Evolutionary conservation across 1,139 yeast species (phyloP).

Genomic region (Zygosaccharomyces sapae): DNA sequence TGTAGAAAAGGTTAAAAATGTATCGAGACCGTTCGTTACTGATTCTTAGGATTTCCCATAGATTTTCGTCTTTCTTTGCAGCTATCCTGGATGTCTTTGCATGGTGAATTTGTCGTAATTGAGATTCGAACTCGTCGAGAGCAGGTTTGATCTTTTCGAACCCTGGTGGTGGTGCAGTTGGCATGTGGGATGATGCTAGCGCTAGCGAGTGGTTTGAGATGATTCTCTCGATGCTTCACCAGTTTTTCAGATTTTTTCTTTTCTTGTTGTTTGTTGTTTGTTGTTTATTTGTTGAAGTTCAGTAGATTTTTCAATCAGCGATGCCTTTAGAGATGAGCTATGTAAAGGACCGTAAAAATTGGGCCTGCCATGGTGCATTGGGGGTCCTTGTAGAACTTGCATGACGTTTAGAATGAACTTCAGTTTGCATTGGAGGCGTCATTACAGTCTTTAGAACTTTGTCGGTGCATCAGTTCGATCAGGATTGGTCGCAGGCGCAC

Average conservation of each 20-base stretch:
- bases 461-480: no score
- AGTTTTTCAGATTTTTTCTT: background rate
- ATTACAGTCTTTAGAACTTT: no score
- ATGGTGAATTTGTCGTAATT: slow-evolving; percentile 56
- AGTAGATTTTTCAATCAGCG: background rate
- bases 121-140: slow-evolving; percentile 54
- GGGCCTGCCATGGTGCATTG: no score
- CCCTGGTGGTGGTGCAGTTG: slow-evolving; percentile 58
- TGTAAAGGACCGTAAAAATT: no score
- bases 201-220: background rate
- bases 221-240: background rate
- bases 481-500: no score
- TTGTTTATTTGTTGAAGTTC: background rate
- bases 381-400: no score
- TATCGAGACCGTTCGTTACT: slow-evolving; percentile 76
- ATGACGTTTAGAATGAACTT: no score
- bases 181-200: background rate
- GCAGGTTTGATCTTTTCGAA: slow-evolving; percentile 67
- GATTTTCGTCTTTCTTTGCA: slow-evolving; percentile 42
- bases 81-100: slow-evolving; percentile 26
- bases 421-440: no score
- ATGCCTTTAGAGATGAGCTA: slow-evolving; percentile 1
- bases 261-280: background rate
- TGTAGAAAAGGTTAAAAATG: slow-evolving; percentile 68
- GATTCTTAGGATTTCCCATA: slow-evolving; percentile 71